Evolutionary conservation across 331 rosid species (phyloP).

Genomic region (Dryas integrifolia): DNA sequence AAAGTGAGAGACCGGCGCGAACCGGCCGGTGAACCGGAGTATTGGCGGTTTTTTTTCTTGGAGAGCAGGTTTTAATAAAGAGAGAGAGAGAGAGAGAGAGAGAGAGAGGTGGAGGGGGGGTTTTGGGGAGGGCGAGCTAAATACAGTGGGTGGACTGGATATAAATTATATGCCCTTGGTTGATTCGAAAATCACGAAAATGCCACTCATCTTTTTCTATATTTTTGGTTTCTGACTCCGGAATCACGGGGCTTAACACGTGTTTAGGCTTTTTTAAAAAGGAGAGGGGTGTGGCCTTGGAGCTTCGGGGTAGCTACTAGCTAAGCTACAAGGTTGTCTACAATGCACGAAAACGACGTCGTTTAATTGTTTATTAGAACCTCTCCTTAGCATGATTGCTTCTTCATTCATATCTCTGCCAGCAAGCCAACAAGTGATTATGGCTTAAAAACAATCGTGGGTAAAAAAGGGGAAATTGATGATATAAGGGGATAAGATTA

Average conservation of each 20-base stretch:
- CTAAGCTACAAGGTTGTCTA: background rate
- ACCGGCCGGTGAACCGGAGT: constrained; percentile 12
- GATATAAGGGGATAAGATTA: constrained; percentile 1
- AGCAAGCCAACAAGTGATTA: background rate
- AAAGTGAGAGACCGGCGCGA: background rate
- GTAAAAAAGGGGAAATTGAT: background rate
- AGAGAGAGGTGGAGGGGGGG: background rate
- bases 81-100: constrained; percentile 6
- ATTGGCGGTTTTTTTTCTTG: background rate
- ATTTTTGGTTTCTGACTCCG: constrained; percentile 7
- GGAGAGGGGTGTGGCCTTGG: constrained; percentile 6
- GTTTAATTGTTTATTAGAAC: background rate
- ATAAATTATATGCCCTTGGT: background rate
- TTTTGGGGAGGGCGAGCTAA: constrained; percentile 22
- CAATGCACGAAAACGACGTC: constrained; percentile 10
- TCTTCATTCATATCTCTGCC: background rate
- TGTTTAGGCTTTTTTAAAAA: constrained; percentile 38
- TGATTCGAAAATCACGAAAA: constrained; percentile 4
- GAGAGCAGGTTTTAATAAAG: background rate
- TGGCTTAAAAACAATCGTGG: background rate
- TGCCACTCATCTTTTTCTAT: constrained; percentile 21
- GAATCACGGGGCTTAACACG: constrained; percentile 48
- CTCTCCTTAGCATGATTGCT: background rate
- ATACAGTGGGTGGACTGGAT: constrained; percentile 16
- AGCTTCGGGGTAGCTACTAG: background rate